Evolutionary conservation across 805 yeast genomes (phyloP).

Genomic region (Ogataea methanolica): DNA sequence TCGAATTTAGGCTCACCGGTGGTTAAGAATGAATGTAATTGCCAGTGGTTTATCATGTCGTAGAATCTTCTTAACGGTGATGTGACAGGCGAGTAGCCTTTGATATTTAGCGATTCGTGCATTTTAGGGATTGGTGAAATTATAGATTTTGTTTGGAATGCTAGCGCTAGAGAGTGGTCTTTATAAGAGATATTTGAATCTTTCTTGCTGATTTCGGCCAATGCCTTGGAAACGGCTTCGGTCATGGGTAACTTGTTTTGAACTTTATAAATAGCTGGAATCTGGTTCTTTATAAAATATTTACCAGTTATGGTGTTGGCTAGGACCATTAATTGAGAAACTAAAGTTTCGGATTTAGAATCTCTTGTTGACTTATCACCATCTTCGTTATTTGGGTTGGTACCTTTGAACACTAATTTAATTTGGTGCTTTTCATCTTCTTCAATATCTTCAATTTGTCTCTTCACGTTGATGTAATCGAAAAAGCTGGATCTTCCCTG

Average conservation of each 20-base stretch:
- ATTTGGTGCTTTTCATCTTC: slow-evolving; percentile 22
- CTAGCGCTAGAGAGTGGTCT: slow-evolving; percentile 39
- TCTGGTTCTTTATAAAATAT: slow-evolving; percentile 36
- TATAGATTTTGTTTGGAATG: slow-evolving; percentile 49
- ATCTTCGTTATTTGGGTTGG: slow-evolving; percentile 5
- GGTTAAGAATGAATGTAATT: slow-evolving; percentile 44
- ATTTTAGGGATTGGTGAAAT: slow-evolving; percentile 38
- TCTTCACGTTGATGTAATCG: slow-evolving; percentile 16
- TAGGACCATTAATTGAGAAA: slow-evolving; percentile 78
- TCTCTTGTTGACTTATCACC: neutral
- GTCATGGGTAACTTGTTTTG: slow-evolving; percentile 25
- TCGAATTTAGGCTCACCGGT: slow-evolving; percentile 28
- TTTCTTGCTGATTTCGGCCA: slow-evolving; percentile 20
- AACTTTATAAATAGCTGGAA: slow-evolving; percentile 49
- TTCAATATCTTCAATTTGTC: slow-evolving; percentile 18
- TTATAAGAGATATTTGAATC: slow-evolving; percentile 26
- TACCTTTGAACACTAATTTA: slow-evolving; percentile 17
- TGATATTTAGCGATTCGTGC: slow-evolving; percentile 64
- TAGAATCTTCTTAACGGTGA: slow-evolving; percentile 85
- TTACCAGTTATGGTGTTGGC: slow-evolving; percentile 63
- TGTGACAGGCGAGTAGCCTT: slow-evolving; percentile 67
- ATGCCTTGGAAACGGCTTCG: slow-evolving; percentile 12
- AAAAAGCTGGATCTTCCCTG: slow-evolving; percentile 33
- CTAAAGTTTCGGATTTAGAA: slow-evolving; percentile 56
- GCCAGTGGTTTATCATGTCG: slow-evolving; percentile 80